Evolutionary conservation across 2,329 filamentous ascomycete genomes (phyloP), one percentile per base, ranked within the genome.

Genomic region (Thermothelomyces thermophilus): DNA sequence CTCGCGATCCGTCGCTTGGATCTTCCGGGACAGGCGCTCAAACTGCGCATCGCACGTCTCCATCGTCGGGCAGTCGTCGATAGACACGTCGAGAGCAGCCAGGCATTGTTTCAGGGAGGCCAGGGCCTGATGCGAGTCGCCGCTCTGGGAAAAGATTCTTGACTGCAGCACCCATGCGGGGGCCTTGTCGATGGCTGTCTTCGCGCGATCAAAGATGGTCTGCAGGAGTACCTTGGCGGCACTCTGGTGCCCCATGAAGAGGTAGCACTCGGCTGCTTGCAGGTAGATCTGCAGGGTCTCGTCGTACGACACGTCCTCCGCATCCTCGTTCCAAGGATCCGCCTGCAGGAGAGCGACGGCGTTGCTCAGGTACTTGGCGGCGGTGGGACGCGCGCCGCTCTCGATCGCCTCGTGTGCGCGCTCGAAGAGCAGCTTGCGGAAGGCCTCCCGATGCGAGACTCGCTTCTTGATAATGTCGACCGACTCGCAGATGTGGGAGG

Each of bases 131-230:
- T 74, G 69, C 24, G 83, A 80, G 56, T 95, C 81, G 1, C 90
- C 89, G 48, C 77, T 76, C 61, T 90, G 82, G 1, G 86, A 81
- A 60, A 83, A 81, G 40, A 95, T 84, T 43, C 89, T 81, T 5
- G 87, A 90, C 63, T 89, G 83, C 31, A 96, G 72, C 35, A 95
- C 84, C 70, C 85, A 94, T 0, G 88, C 87, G 8, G 87, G 84
- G 1, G 87, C 87, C 68, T 88, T 93, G 66, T 95, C 90, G 5
- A 87, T 77, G 0, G 87, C 70, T 16, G 82, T 82, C 56, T 77
- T 83, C 0, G 86, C 87, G 59, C 86, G 78, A 28, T 70, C 66
- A 58, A 93, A 87, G 5, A 94, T 80, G 2, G 77, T 79, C 19
- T 79, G 68, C 11, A 95, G 76, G n/a, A 91, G 69, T 24, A 74